phyloP scores from a whole-genome alignment of 202 grass and related monocot species.

The Musa balbisiana region DNA sequence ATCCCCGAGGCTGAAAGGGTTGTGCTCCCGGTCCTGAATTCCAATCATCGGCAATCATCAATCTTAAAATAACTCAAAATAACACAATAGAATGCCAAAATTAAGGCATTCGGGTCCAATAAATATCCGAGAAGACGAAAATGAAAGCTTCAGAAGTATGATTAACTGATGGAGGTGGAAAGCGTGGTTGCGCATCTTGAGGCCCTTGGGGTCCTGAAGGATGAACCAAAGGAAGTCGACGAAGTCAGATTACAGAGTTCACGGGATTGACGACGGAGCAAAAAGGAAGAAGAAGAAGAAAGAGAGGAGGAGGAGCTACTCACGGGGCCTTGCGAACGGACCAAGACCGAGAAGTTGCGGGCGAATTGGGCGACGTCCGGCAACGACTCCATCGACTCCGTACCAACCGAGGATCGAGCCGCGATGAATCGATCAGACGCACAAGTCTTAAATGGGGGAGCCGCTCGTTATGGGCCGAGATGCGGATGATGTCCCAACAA shows the following conservation, averaged over 20 bases:
- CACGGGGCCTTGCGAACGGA: constrained; percentile 54
- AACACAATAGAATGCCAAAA: not conserved
- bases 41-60: not conserved
- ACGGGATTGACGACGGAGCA: not conserved
- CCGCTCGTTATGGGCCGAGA: too few relatives aligned
- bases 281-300: not conserved
- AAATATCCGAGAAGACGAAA: not conserved
- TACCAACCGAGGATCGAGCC: not conserved
- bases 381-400: constrained; percentile 34
- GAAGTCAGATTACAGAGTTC: not conserved
- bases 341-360: constrained; percentile 66
- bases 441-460: not conserved
- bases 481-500: too few relatives aligned
- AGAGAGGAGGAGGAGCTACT: constrained; percentile 14
- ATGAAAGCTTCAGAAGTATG: not conserved
- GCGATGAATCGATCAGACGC: not conserved
- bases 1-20: constrained; percentile 79
- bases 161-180: constrained; percentile 68
- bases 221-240: not conserved
- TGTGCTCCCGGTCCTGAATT: constrained; percentile 63
- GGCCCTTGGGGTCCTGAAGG: constrained; percentile 9
- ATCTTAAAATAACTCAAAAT: constrained; percentile 4
- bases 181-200: constrained; percentile 11
- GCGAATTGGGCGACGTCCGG: constrained; percentile 41
- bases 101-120: not conserved